Evolutionary conservation across 148 eudicot genomes (phyloP).

Genomic region (Mesembryanthemum crystallinum): DNA sequence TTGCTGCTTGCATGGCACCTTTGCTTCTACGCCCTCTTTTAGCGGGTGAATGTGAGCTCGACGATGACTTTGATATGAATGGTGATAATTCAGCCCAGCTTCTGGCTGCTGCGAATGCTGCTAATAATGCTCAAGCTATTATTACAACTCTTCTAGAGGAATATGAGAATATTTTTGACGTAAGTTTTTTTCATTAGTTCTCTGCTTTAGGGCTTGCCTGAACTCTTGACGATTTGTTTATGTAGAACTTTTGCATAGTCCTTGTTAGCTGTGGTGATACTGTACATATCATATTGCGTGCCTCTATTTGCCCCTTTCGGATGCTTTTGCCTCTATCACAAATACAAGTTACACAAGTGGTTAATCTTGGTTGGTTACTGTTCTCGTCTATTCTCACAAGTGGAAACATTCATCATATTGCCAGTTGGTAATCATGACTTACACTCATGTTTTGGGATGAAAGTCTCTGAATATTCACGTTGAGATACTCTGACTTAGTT

Average conservation of each 20-base stretch:
- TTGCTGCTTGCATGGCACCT: slow-evolving; percentile 99
- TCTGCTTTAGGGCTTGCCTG: slow-evolving; percentile 3
- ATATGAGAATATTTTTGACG: slow-evolving; percentile 84
- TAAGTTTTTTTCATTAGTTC: slow-evolving; percentile 38
- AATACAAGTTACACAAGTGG: not conserved
- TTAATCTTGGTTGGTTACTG: not conserved
- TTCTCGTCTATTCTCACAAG: not conserved
- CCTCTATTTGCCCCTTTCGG: not conserved
- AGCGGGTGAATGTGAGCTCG: slow-evolving; percentile 96
- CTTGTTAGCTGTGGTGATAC: too few species aligned
- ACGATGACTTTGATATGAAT: slow-evolving; percentile 76
- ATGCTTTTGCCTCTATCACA: not conserved
- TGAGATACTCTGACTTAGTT: too few species aligned
- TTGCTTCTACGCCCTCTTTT: slow-evolving; percentile 95
- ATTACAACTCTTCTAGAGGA: slow-evolving; percentile 87
- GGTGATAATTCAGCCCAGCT: slow-evolving; percentile 96
- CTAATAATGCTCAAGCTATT: slow-evolving; percentile 91
- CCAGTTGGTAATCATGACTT: not conserved
- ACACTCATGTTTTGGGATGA: not conserved
- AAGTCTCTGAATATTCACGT: not conserved
- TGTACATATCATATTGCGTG: not conserved
- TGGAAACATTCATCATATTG: not conserved
- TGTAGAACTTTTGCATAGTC: too few species aligned
- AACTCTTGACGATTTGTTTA: not conserved
- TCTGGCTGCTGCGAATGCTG: slow-evolving; percentile 99